Evolutionary conservation across 352 stramenopile genomes (phyloP).

Genomic region (Saprolegnia diclina): DNA sequence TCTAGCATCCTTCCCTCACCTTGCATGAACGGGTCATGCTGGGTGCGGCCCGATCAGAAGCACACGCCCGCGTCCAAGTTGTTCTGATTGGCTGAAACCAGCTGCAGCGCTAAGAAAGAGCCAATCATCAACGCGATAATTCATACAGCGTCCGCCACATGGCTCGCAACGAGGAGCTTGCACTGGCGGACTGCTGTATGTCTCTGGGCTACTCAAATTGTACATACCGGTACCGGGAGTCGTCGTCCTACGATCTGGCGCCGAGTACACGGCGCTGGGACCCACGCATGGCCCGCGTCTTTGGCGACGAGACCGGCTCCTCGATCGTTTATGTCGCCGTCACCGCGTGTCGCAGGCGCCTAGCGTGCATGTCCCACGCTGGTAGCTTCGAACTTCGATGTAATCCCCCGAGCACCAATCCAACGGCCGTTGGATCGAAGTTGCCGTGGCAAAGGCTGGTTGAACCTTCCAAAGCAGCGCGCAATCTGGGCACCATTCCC

Average conservation of each 20-base stretch:
- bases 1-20: neutral
- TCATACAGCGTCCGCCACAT: neutral
- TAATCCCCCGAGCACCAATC: neutral
- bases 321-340: neutral
- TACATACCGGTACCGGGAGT: too few relatives aligned
- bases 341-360: neutral
- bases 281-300: neutral
- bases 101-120: too few relatives aligned
- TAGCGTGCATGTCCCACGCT: neutral
- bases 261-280: too few relatives aligned
- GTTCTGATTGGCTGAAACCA: neutral
- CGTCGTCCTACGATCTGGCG: neutral
- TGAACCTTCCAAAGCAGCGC: neutral
- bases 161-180: neutral
- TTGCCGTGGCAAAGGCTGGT: neutral
- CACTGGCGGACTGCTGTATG: neutral
- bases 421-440: neutral
- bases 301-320: neutral
- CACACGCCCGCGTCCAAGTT: neutral
- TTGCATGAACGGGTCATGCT: neutral
- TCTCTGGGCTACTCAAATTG: neutral
- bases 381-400: neutral
- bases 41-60: neutral
- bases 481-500: neutral
- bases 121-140: neutral